Evolutionary conservation across 2,329 filamentous ascomycete genomes (phyloP).

Genomic region (Epichloe baconii): DNA sequence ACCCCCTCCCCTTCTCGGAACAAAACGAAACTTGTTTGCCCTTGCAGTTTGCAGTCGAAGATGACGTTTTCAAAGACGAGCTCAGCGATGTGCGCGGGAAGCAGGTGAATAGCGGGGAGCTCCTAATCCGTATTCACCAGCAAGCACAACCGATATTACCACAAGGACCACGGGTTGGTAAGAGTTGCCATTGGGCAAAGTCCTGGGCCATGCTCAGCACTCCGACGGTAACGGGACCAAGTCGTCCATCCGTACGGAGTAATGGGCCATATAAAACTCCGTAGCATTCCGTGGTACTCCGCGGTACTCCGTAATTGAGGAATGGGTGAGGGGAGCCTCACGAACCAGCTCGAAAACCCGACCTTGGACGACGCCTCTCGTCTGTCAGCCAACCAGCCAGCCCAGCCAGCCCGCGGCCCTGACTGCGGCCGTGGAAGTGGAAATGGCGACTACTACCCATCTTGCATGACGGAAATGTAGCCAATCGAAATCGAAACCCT

Average conservation of each 20-base stretch:
- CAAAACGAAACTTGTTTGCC: not conserved
- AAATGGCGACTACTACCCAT: not conserved
- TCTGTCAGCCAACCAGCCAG: no score
- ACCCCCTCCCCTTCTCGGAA: no score
- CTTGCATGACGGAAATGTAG: not conserved
- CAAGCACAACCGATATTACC: no score
- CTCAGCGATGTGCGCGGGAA: not conserved
- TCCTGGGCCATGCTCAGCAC: not conserved
- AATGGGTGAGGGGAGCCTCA: not conserved
- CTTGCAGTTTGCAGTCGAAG: not conserved
- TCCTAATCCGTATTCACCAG: not conserved
- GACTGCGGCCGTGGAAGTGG: not conserved
- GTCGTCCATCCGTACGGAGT: no score
- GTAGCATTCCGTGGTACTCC: no score
- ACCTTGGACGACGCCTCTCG: no score
- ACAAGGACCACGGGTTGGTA: conserved; percentile 3
- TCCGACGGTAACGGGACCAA: not conserved
- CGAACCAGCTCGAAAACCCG: no score
- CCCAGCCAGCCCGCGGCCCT: not conserved
- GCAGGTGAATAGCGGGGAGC: conserved; percentile 1
- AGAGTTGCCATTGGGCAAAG: conserved; percentile 3
- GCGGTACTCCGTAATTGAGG: no score
- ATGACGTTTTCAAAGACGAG: not conserved
- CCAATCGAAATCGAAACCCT: not conserved
- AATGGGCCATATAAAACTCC: no score